Evolutionary conservation across 129 eudicot genomes (phyloP).

Genomic region (Glebionis coronaria): DNA sequence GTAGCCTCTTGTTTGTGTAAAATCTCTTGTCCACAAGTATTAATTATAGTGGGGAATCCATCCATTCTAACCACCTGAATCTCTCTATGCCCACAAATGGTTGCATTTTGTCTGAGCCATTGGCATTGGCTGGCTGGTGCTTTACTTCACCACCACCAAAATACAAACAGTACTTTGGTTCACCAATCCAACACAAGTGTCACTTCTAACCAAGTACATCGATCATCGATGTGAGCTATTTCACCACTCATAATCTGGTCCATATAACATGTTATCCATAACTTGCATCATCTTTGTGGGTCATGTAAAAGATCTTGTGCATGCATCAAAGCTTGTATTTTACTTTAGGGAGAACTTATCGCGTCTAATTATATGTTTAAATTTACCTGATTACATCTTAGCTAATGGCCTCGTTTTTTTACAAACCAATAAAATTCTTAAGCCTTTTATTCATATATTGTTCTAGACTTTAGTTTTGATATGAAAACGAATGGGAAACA

Average conservation of each 20-base stretch:
- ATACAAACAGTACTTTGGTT: constrained; percentile 24
- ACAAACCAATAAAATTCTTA: too few species aligned
- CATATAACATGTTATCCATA: constrained; percentile 1
- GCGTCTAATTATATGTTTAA: too few species aligned
- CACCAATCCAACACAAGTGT: constrained; percentile 14
- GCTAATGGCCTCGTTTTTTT: too few species aligned
- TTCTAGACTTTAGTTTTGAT: too few species aligned
- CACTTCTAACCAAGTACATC: constrained; percentile 22
- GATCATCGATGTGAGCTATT: neutral
- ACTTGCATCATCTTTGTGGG: neutral
- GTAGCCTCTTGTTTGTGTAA: constrained; percentile 15
- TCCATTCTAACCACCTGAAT: constrained; percentile 26
- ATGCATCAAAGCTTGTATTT: constrained; percentile 13
- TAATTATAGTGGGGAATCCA: constrained; percentile 16
- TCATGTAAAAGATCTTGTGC: neutral
- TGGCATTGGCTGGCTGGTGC: neutral
- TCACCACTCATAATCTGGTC: constrained; percentile 13
- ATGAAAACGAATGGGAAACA: too few species aligned
- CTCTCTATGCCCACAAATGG: constrained; percentile 11
- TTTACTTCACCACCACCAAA: constrained; percentile 21
- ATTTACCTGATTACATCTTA: too few species aligned
- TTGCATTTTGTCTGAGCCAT: constrained; percentile 1
- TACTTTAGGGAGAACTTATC: too few species aligned
- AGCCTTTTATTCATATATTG: too few species aligned
- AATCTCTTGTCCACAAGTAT: constrained; percentile 14